Base-by-base conservation (phyloP, 352 stramenopile genomes). In the Pythium rishiriense region DNA sequence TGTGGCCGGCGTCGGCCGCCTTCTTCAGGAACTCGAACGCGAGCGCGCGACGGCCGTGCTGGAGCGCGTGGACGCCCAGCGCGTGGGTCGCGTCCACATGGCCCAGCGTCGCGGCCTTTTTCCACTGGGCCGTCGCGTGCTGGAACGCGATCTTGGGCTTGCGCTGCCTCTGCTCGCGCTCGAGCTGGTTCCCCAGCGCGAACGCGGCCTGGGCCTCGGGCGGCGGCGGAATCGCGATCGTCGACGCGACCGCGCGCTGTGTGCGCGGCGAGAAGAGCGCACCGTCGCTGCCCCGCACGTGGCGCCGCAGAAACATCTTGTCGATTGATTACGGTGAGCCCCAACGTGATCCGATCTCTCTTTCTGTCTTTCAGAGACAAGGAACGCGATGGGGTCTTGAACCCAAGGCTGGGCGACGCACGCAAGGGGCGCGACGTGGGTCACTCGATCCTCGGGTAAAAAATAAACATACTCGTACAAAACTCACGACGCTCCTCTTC, bases 171-270 rank as follows among this genome's bases (percentile, higher is more conserved):
- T 37, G 31, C 31, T 37, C 31, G 11, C 31, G 31, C 31, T 37
- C 31, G 31, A 50, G 3, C 22, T 29, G 10, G 43, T 29, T 29
- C 14, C 43, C 43, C 3, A 26, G 43, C 21, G 43, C 22, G 22
- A 50, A 50, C 43, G n/a, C 43, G n/a, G 43, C n/a, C 43, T 50
- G 43, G 1, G 43, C 43, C 22, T 50, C 43, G 43, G 43, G 43
- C 43, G 43, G 43, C 6, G 43, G 43, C 22, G 43, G 43, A 15
- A 50, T 50, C 43, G 22, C 43, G 22, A 50, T 31, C n/a, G n/a
- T 17, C n/a, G 43, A 50, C 7, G 43, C 22, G 22, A 50, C 22
- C n/a, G 43, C 43, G 14, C 14, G 14, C 22, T 50, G 43, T 7
- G 43, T 50, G 9, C 22, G 19, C n/a, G 43, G 43, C 6, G 43